Evolutionary conservation across 371 early-diverging fungal genomes (phyloP), one percentile per base, ranked within the genome.

Genomic region (Rhizopus stolonifer): DNA sequence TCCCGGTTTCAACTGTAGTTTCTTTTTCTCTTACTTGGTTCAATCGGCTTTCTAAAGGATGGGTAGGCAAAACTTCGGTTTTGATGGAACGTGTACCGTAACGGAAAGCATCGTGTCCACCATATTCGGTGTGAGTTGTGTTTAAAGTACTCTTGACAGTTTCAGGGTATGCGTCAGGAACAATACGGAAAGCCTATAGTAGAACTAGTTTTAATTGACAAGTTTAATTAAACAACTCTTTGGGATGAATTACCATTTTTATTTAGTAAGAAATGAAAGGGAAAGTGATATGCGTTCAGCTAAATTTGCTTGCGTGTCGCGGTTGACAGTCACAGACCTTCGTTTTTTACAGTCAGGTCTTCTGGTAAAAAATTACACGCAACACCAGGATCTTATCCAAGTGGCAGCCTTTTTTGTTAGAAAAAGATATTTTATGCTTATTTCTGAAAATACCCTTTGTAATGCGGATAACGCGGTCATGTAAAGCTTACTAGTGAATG

Each of bases 51-150:
- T 94, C 93, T 3, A 96, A 77, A 18, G 93, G 91, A 70, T 94
- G 95, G 40, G 80, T 77, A 10, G 81, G 69, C 24, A 81, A 55
- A 46, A 92, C 73, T 33, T 92, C 87, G 17, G 72, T 69, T 18
- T 86, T 77, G 49, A 93, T 84, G 43, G 85, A 83, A 52, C 80
- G 72, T 55, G 87, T 73, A 42, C 97, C 97, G 56, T 89, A 78
- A 43, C 93, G 84, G 51, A 96, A 63, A 33, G 92, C 82, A 71
- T 94, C 94, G 60, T 91, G 90, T 26, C 90, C 85, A 45, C 91
- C 93, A 52, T 83, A 85, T 56, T 77, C 77, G 26, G 79, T 69
- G 61, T 87, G 81, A 49, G 82, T 72, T 14, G 86, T 85, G 39
- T 76, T 68, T 23, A 71, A 52, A 8, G 78, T 77, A 7, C 79